A percentile compares a stretch with the other conserved stretches of the same genome.
phyloP scores from a whole-genome alignment of 306 rosid species.

The Castanopsis chinensis region DNA sequence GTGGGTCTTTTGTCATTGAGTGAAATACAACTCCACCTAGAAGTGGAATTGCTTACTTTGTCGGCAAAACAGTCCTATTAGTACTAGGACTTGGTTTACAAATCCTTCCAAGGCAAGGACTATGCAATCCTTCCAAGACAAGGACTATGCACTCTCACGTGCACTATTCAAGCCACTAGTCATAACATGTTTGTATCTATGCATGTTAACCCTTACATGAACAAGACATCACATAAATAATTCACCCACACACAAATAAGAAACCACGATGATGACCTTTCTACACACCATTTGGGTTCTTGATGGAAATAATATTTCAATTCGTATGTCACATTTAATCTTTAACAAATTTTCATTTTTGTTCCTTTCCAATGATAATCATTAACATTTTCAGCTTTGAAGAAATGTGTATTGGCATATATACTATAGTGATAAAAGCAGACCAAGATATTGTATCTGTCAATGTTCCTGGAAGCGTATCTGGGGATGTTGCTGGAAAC shows the following conservation, averaged over 20 bases:
- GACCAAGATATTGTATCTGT: conserved; percentile 44
- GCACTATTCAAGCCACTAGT: no score
- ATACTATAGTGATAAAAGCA: conserved; percentile 60
- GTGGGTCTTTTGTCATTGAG: no score
- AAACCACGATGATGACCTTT: background rate
- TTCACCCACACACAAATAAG: background rate
- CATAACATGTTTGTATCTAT: background rate
- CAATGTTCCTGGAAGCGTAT: conserved; percentile 64
- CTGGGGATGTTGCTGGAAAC: conserved; percentile 80
- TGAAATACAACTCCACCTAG: no score
- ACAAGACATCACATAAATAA: background rate
- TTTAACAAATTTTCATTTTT: background rate
- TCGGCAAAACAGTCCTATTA: no score
- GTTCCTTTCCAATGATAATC: conserved; percentile 19
- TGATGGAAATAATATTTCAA: background rate
- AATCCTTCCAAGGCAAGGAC: no score
- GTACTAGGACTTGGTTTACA: no score
- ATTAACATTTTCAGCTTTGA: conserved; percentile 50
- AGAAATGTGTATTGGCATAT: conserved; percentile 40
- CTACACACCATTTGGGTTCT: background rate
- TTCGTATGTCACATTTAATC: background rate
- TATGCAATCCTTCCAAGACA: no score
- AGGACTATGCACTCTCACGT: no score
- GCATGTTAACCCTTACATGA: background rate
- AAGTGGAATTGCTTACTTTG: no score